Percentiles rank a stretch among this genome's conserved stretches.
Evolutionary conservation across 2,329 filamentous ascomycete genomes (phyloP).

Genomic region (Cyphellophora europaea): DNA sequence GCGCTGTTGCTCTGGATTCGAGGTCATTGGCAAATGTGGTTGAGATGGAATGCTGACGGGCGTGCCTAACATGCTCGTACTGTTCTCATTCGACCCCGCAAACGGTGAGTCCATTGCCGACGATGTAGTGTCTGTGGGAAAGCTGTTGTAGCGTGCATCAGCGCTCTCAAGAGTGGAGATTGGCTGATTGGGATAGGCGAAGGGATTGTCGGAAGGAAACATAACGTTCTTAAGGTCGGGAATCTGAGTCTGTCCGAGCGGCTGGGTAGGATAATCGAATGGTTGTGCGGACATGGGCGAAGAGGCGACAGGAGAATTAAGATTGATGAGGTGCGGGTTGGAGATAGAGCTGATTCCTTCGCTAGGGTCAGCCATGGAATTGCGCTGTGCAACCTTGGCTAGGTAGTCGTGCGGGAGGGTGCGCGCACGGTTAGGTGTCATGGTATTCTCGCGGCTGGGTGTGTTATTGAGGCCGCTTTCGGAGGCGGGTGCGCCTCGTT

Average conservation of each 20-base stretch:
- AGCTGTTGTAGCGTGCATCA: constrained; percentile 7
- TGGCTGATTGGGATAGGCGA: constrained; percentile 41
- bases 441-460: constrained; percentile 6
- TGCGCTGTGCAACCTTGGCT: constrained; percentile 13
- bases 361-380: constrained; percentile 15
- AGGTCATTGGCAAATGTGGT: no score
- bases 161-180: constrained; percentile 15
- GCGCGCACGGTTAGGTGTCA: constrained; percentile 10
- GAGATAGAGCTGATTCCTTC: constrained; percentile 18
- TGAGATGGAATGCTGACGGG: constrained; percentile 2
- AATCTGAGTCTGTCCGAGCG: constrained; percentile 20
- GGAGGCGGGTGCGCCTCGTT: constrained; percentile 30
- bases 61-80: constrained; percentile 8
- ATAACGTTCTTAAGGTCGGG: constrained; percentile 42
- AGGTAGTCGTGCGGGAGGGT: constrained; percentile 16
- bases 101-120: not conserved
- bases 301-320: constrained; percentile 20
- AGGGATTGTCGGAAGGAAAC: constrained; percentile 41
- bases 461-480: constrained; percentile 6
- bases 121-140: no score
- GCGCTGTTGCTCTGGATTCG: constrained; percentile 8
- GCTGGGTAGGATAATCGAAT: constrained; percentile 19
- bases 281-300: constrained; percentile 12
- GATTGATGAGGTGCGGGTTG: constrained; percentile 9
- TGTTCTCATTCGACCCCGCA: not conserved